Percentiles rank a stretch among this genome's conserved stretches.
phyloP scores from a whole-genome alignment of 805 yeast species.

The Danielia reshetovae region DNA sequence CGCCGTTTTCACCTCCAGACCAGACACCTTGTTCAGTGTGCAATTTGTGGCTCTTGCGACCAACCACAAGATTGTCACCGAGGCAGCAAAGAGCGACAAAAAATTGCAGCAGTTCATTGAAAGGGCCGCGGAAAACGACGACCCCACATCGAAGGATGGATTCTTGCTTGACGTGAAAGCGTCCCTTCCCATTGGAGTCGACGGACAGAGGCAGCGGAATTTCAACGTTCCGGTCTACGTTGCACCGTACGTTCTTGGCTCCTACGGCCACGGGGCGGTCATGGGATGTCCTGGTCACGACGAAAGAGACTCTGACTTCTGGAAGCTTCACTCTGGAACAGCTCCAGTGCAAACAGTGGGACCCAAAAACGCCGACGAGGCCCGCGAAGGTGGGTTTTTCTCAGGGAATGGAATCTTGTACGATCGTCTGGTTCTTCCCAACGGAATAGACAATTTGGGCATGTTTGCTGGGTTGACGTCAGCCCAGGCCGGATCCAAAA shows the following conservation, averaged over 20 bases:
- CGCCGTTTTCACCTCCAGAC: constrained; percentile 77
- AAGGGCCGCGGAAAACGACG: constrained; percentile 42
- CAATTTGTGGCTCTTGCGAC: constrained; percentile 78
- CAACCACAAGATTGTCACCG: constrained; percentile 58
- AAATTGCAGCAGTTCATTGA: constrained; percentile 47
- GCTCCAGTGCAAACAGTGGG: constrained; percentile 45
- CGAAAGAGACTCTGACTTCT: constrained; percentile 74
- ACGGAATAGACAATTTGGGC: constrained; percentile 29
- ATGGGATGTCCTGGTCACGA: constrained; percentile 99
- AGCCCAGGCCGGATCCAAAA: constrained; percentile 47
- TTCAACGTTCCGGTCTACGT: constrained; percentile 67
- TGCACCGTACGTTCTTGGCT: constrained; percentile 84
- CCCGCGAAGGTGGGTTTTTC: constrained; percentile 1
- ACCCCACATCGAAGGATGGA: constrained; percentile 47
- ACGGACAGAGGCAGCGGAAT: constrained; percentile 11
- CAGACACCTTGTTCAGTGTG: constrained; percentile 81
- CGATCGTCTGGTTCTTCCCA: constrained; percentile 21
- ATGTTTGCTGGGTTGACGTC: constrained; percentile 46
- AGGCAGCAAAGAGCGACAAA: constrained; percentile 33
- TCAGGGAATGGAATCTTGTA: constrained; percentile 11
- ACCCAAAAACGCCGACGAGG: constrained; percentile 22
- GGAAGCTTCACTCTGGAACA: constrained; percentile 59
- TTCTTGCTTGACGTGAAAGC: constrained; percentile 43
- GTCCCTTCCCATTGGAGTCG: constrained; percentile 54
- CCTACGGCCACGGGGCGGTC: constrained; percentile 89